Conservation (phyloP, 768 basidiomycete species). For the Myochromella boudieri region DNA sequence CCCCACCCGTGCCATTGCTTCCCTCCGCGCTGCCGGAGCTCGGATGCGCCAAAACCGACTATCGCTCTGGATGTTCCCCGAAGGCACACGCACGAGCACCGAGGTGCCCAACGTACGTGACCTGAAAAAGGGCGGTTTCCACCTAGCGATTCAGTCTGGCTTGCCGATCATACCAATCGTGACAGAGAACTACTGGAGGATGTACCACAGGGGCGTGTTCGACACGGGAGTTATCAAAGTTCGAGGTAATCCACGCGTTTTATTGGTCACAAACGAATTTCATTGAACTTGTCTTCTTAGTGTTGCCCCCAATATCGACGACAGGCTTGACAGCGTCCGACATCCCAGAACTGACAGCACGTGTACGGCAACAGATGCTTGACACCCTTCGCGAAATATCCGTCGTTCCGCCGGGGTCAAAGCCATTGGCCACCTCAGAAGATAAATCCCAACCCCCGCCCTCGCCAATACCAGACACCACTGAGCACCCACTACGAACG, state of each 20-base stretch:
- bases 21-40: constrained; percentile 75
- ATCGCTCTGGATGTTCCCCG: constrained; percentile 94
- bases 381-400: constrained; percentile 78
- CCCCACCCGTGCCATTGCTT: constrained; percentile 67
- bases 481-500: background rate
- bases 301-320: constrained; percentile 88
- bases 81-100: constrained; percentile 84
- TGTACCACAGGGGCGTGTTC: constrained; percentile 81
- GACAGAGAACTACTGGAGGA: constrained; percentile 88
- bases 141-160: constrained; percentile 87
- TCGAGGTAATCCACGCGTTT: constrained; percentile 55
- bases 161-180: constrained; percentile 92
- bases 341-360: constrained; percentile 61
- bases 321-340: constrained; percentile 68
- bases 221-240: constrained; percentile 76
- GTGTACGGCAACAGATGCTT: constrained; percentile 81
- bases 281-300: too few relatives aligned
- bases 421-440: constrained; percentile 8
- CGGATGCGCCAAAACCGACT: constrained; percentile 69
- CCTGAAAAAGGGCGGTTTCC: constrained; percentile 98
- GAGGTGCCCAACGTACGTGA: constrained; percentile 69
- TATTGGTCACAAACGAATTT: too few relatives aligned
- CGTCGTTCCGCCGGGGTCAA: constrained; percentile 31
- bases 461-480: background rate
- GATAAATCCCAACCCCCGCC: constrained; percentile 4